Evolutionary conservation across 495 filamentous ascomycete genomes (phyloP).

Genomic region (Copromyces sp.): DNA sequence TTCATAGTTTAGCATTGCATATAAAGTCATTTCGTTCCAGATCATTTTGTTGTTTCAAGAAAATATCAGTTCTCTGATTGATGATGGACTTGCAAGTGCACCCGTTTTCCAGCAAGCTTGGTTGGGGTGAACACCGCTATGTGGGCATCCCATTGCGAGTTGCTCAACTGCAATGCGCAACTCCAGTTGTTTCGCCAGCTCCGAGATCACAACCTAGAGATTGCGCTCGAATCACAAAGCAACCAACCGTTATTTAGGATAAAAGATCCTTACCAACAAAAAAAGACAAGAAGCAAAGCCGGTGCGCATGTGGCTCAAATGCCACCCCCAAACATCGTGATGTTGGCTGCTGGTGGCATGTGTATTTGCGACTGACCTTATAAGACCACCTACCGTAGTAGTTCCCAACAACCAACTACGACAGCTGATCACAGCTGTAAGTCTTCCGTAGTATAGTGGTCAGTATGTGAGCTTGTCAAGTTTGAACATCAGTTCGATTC

Average conservation of each 20-base stretch:
- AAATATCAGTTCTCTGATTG: not conserved
- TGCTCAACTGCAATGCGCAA: too few relatives aligned
- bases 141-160: too few relatives aligned
- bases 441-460: not conserved
- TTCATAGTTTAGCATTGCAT: not conserved
- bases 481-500: not conserved
- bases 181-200: too few relatives aligned
- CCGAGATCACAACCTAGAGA: too few relatives aligned
- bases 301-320: too few relatives aligned
- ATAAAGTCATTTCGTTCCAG: not conserved
- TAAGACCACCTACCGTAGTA: accelerated
- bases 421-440: not conserved
- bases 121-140: not conserved
- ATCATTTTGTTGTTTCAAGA: not conserved
- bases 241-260: too few relatives aligned
- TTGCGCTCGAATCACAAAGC: too few relatives aligned
- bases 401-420: not conserved
- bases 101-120: not conserved
- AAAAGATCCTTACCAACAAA: too few relatives aligned
- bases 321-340: too few relatives aligned
- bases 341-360: too few relatives aligned
- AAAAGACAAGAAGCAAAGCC: too few relatives aligned
- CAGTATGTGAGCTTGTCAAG: not conserved
- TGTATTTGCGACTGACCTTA: not conserved
- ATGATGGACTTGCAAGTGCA: not conserved